Evolutionary conservation across 2,329 filamentous ascomycete species (phyloP).

Genomic region (Alternaria ethzedia): DNA sequence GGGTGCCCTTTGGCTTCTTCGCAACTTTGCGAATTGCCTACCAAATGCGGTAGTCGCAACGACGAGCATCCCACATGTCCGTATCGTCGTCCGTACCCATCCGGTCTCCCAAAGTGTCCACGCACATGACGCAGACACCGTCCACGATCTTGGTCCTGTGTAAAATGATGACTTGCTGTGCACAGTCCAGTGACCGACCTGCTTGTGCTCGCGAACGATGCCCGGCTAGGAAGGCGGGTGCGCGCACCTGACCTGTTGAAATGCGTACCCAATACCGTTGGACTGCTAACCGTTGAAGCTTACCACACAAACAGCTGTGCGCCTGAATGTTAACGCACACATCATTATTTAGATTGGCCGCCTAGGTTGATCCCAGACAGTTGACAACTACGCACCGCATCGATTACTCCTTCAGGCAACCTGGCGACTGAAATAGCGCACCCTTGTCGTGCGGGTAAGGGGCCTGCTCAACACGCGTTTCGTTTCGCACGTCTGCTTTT

Average conservation of each 20-base stretch:
- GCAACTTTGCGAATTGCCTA: conserved; percentile 4
- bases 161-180: background rate
- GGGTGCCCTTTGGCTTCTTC: background rate
- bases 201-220: conserved; percentile 2
- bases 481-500: conserved; percentile 4
- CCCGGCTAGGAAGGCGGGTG: background rate
- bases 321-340: background rate
- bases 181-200: conserved; percentile 4
- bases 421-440: background rate
- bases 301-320: background rate
- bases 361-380: background rate
- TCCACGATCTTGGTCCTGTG: background rate
- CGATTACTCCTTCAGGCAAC: background rate
- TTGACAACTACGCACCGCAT: background rate
- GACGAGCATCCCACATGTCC: background rate
- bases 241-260: background rate
- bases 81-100: background rate
- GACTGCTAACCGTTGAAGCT: background rate
- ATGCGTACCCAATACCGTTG: background rate
- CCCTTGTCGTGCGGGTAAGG: background rate
- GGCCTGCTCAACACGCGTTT: conserved; percentile 3
- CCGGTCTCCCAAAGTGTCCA: background rate
- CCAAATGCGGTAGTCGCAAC: background rate
- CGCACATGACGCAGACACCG: background rate
- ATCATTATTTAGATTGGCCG: background rate